phyloP scores from a whole-genome alignment of 2,329 filamentous ascomycete genomes.

The Sarocladium kiliense region DNA sequence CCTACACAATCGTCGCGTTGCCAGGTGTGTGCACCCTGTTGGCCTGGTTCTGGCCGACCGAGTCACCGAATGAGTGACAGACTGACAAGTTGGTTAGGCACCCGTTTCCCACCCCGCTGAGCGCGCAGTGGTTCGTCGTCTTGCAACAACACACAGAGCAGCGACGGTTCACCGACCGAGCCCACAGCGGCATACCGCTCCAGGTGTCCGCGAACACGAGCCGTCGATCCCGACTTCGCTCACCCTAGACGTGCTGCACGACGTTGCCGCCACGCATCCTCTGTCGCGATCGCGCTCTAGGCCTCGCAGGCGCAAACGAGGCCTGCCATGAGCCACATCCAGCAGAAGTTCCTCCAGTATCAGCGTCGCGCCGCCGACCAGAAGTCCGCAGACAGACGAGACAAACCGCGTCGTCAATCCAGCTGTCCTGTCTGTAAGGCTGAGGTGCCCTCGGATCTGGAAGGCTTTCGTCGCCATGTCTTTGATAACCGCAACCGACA shows the following conservation, averaged over 20 bases:
- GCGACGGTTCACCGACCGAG: background rate
- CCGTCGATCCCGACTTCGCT: background rate
- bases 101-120: too few relatives aligned
- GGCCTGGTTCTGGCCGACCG: too few relatives aligned
- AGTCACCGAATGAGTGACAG: too few relatives aligned
- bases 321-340: constrained; percentile 6
- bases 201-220: background rate
- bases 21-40: too few relatives aligned
- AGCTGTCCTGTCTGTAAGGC: constrained; percentile 20
- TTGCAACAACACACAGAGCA: too few relatives aligned
- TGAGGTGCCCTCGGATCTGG: constrained; percentile 18
- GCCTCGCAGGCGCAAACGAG: background rate
- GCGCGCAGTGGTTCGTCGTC: too few relatives aligned
- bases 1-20: too few relatives aligned
- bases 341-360: background rate
- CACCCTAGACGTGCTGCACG: background rate
- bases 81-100: too few relatives aligned
- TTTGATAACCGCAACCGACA: constrained; percentile 15
- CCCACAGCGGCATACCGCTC: background rate
- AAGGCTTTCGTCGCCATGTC: constrained; percentile 22
- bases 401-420: background rate
- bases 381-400: constrained; percentile 1
- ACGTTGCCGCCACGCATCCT: background rate
- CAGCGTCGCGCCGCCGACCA: constrained; percentile 5
- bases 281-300: background rate